These are phyloP conservation scores for sorghum (Sorghum bicolor) DNA, from an alignment of 176 grass and related monocot species.

Conservation along the genomic window Sorghum_bicolor_NCBIv3 NC_012870.2:64264001-64264500, in stretches of 20 bases:
- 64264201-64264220: background rate
- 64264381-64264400: background rate
- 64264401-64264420: background rate
- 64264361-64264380: constrained; percentile 39
- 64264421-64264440: background rate
- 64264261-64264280: background rate
- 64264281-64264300: background rate
- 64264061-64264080: constrained; percentile 52
- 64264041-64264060: constrained; percentile 41
- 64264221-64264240: background rate
- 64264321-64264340: constrained; percentile 35
- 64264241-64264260: background rate
- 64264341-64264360: constrained; percentile 29
- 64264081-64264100: constrained; percentile 51
- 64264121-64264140: constrained; percentile 24
- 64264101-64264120: constrained; percentile 35
- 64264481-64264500: background rate
- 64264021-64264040: constrained; percentile 33
- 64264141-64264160: background rate
- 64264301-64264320: constrained; percentile 49
- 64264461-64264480: background rate
- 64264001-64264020: constrained; percentile 48
- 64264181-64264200: background rate
- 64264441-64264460: background rate
- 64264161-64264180: background rate